Base-by-base conservation (phyloP, 495 filamentous ascomycete species). In the Penicillium psychrofluorescens region DNA sequence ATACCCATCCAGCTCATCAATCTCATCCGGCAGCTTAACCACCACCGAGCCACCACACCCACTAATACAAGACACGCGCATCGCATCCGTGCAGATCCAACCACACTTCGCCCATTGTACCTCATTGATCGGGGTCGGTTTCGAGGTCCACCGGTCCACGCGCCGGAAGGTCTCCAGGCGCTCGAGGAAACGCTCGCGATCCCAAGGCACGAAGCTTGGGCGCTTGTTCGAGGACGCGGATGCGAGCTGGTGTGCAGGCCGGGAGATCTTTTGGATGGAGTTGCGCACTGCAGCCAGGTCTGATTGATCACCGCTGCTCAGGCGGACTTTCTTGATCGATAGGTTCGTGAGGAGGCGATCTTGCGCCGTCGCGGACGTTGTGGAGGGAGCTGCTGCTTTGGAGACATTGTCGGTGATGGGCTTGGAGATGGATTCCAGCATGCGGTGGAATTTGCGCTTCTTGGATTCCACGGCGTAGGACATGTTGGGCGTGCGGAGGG, bases 41-140 rank as follows among this genome's bases (percentile, higher is more conserved):
- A 88, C 76, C 16, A 96, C 71, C 50, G 92, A 85, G 46, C 80
- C 78, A 47, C 81, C 81, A 59, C 92, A 97, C 5, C 90, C 79
- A 29, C 79, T 80, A 11, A 81, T 73, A 63, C 92, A 98, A 16
- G 76, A 76, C 32, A 97, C 90, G 9, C 83, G 80, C 62, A 92
- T 85, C 51, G 80, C 80, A 50, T 83, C 85, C 14, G 83, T 77
- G 58, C 91, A 96, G 2, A 80, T 74, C 92, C 92, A 98, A 2
- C 92, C 92, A 29, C 85, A 74, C 70, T 90, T 95, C 7, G 91
- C 90, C 94, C 94, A 98, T 63, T 87, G 81, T 6, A 96, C 85
- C 65, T 97, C 92, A 56, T 80, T 90, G 50, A 97, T 83, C 31
- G 70, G 65, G 9, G 85, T 72, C 4, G 92, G 67, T 86, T 97